Conservation (phyloP, 2,329 filamentous ascomycete species). For the Diaporthe vexans region DNA sequence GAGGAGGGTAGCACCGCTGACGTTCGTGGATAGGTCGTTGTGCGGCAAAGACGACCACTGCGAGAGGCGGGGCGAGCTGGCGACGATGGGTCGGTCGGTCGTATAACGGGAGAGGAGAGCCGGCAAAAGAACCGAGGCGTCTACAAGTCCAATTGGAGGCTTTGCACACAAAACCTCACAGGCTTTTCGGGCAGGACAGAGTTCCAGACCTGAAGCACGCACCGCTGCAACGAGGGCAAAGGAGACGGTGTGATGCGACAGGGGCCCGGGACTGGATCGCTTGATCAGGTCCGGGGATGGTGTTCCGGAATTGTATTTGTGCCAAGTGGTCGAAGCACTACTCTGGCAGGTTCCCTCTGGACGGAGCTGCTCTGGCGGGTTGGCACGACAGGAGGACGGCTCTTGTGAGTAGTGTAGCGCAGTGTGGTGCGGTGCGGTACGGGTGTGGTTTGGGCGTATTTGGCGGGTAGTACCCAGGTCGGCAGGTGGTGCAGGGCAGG, state of each 20-base stretch:
- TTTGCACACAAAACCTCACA: slow-evolving; percentile 2
- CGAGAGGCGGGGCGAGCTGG: slow-evolving; percentile 17
- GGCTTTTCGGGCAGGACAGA: slow-evolving; percentile 17
- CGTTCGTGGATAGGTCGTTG: slow-evolving; percentile 12
- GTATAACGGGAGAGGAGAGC: slow-evolving; percentile 15
- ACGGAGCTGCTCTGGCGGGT: not conserved
- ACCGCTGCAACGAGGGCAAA: slow-evolving; percentile 24
- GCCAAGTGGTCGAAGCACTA: slow-evolving; percentile 18
- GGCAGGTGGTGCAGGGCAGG: slow-evolving; percentile 18
- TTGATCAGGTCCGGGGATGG: slow-evolving; percentile 33
- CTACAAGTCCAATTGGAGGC: slow-evolving; percentile 20
- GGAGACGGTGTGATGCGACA: slow-evolving; percentile 36
- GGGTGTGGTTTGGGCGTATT: not conserved
- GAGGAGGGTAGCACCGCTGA: slow-evolving; percentile 27
- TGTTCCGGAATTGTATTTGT: slow-evolving; percentile 32
- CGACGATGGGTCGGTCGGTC: slow-evolving; percentile 23
- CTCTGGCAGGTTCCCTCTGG: not conserved
- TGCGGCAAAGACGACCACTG: slow-evolving; percentile 15
- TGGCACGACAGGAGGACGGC: not conserved
- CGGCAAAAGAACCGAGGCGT: slow-evolving; percentile 4
- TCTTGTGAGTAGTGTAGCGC: not conserved
- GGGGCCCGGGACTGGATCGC: slow-evolving; percentile 14
- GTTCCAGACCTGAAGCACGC: slow-evolving; percentile 28
- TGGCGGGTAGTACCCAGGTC: not conserved
- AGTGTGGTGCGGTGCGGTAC: not conserved